Base-by-base conservation (phyloP, 331 rosid genomes). In the Acacia concinna region DNA sequence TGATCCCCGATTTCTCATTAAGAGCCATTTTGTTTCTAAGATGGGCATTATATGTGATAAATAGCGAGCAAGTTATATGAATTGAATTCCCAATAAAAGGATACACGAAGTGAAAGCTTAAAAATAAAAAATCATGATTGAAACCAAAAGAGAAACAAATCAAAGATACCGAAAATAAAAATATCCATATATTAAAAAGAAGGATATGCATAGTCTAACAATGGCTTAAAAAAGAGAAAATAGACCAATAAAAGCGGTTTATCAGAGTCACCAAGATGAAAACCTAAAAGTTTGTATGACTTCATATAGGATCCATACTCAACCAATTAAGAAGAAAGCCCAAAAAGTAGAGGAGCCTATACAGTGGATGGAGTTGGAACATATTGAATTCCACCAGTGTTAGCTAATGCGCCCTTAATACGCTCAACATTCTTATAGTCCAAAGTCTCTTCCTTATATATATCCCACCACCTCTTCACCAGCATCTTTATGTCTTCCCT, bases 361-460 rank as follows among this genome's bases (percentile, higher is more conserved):
- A 97, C 98, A 0, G 98, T 97, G 0, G 94, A 86, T 32, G 98
- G 97, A 32, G 97, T 92, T 4, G 74, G 77, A 0, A 81, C 10
- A 28, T 64, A 84, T 5, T 71, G 67, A 59, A 86, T 34, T 1
- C 74, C 88, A 12, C 76, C 81, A 56, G 89, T 90, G 60, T 84
- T 86, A 54, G 79, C 64, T 40, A 91, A 56, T 0, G 96, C 89
- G 0, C 14, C 82, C 54, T 84, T 34, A 21, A 91, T 62, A 14
- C 41, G 28, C 3, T 81, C 79, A 18, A 27, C 44, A 15, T 71
- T 43, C 12, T 87, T 81, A 17, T 81, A 81, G 35, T 88, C 86
- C 83, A 88, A 68, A 13, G 70, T 76, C 78, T 85, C 85, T n/a
- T 88, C 91, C 1, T 85, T 84, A 49, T 85, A 85, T 14, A 88